A percentile compares a stretch with the other conserved stretches of the same genome.
These are phyloP conservation scores for Edaphochlamys debaryana DNA, from an alignment of 139 green algal genomes.

Conservation along the genomic window DNA sequence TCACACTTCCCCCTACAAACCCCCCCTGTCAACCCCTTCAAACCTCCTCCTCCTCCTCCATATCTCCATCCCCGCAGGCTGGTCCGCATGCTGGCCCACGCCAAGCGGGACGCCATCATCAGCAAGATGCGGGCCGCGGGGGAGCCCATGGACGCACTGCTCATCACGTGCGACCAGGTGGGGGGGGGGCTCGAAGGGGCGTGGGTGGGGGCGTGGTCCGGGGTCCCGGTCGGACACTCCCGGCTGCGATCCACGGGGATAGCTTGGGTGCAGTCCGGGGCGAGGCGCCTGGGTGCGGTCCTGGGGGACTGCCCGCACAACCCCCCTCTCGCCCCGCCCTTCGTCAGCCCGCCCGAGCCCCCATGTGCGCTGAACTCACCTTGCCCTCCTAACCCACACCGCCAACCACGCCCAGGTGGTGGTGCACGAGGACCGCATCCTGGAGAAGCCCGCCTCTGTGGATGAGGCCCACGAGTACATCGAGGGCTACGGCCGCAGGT, in stretches of 20 bases:
- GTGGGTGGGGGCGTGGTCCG: too few species aligned
- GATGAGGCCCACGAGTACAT: constrained; percentile 41
- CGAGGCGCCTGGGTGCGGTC: too few species aligned
- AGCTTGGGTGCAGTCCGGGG: too few species aligned
- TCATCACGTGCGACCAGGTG: constrained; percentile 39
- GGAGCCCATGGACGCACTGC: not conserved
- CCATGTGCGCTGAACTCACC: too few species aligned
- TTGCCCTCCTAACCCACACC: not conserved
- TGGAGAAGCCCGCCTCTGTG: constrained; percentile 35
- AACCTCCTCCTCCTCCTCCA: too few species aligned
- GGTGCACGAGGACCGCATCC: constrained; percentile 28
- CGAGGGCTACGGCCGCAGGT: constrained; percentile 31
- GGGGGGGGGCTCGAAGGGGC: not conserved
- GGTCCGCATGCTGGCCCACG: constrained; percentile 16
- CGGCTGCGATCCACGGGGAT: too few species aligned
- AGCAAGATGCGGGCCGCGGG: constrained; percentile 4
- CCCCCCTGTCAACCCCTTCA: too few species aligned
- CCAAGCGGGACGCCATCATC: constrained; percentile 30
- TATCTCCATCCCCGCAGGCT: not conserved
- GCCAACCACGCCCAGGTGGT: not conserved
- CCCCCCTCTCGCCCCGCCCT: too few species aligned
- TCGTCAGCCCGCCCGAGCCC: too few species aligned
- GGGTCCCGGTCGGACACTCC: too few species aligned
- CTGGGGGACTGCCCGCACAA: too few species aligned
- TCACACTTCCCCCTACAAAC: too few species aligned